Evolutionary conservation across 2,329 filamentous ascomycete species (phyloP), one percentile per base, ranked within the genome.

Genomic region (Ophidiomyces ophidiicola): DNA sequence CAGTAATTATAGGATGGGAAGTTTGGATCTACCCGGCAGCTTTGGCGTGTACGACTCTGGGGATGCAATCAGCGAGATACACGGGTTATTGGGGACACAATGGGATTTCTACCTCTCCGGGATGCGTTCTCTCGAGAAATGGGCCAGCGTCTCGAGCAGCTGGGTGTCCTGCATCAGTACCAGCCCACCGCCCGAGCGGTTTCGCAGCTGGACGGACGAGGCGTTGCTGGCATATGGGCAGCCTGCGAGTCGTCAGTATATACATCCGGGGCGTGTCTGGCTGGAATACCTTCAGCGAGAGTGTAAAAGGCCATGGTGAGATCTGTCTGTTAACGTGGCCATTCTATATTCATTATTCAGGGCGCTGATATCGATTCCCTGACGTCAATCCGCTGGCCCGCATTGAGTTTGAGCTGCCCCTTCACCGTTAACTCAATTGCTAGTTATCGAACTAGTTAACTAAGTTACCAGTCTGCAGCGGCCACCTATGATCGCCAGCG

Each of bases 71-170:
- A 18, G 15, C 14, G 14, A 20, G 15, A 24, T 6, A 14, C 17
- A 11, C 36, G 18, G 18, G 1, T 5, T n/a, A 15, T 11, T 15
- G 6, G 6, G 6, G 12, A 14, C 17, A 12, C 3, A 4, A 15
- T 28, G 8, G 11, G 2, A 11, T 6, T 14, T 36, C 20, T 15
- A 54, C 54, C 74, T 58, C 52, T 77, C 74, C 0, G 74, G 74
- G 12, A 78, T 78, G 15, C 75, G 60, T 54, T 78, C 74, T 5
- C 73, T 66, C 42, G 72, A 67, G 49, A 78, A 78, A 50, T 78
- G 74, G 1, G 74, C 67, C 0, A 78, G 57, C 1, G 71, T 67
- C 45, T 78, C 72, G 42, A 78, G 69, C n/a, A 78, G 51, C 36
- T 76, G 71, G n/a, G 71, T 74, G 48, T 76, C 72, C 44, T 71